Evolutionary conservation across 202 grass and related monocot species (phyloP), one percentile per base, ranked within the genome.

Genomic region (Alloteropsis angusta): DNA sequence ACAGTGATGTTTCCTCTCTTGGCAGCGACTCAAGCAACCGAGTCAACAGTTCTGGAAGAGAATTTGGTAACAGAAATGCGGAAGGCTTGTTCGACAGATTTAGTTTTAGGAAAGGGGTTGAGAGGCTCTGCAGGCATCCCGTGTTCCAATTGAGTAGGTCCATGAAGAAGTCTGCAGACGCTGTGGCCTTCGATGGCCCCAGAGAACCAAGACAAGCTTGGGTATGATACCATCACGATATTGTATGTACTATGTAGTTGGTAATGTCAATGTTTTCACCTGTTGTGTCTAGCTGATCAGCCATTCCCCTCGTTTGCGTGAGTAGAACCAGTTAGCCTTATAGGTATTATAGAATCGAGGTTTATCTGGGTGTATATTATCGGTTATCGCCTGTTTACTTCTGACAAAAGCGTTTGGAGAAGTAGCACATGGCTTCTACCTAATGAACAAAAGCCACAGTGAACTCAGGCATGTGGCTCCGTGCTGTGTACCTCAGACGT

Each of bases 91-190:
- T 82, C n/a, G 91, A 92, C 61, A 88, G 84, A 73, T 87, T 91
- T 81, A 96, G 82, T 76, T 93, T 96, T 83, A 96, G 92, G 87
- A 99, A 92, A 86, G 96, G 88, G 59, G 90, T 99, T 6, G 75
- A 83, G 71, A 99, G 85, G 79, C 86, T 99, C 34, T 93, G 92
- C 68, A 77, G 90, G 72, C 92, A 99, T 55, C 92, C 96, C 0
- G 96, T 99, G 71, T 96, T 99, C 60, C 92, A 99, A 22, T 70
- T 99, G 77, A 93, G 84, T 79, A 91, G 84, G 68, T 93, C 90
- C 65, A 75, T 87, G 82, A 99, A 90, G 80, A 91, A 99, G 68
- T 59, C 87, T 21, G 45, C 80, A 74, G 92, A 99, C 32, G 84
- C 71, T 32, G 65, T 77, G 50, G 85, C 74, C 42, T 83, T 90